Base-by-base conservation (phyloP, 2,329 filamentous ascomycete genomes). In the Rhytidhysteron rufulum region DNA sequence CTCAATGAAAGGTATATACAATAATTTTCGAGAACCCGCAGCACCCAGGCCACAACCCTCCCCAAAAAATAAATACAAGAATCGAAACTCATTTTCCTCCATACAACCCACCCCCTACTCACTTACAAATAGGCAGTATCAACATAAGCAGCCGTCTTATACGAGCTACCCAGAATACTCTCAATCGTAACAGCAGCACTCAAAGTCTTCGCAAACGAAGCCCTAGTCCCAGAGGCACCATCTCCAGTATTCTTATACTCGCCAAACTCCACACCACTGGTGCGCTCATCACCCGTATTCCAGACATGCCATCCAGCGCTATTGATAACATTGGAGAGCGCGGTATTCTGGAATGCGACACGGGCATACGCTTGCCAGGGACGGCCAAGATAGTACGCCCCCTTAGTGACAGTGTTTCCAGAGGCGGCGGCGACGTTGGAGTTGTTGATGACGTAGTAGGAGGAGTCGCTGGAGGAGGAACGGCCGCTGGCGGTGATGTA, bases 231-330 rank as follows among this genome's bases (percentile, higher is more conserved):
- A 15, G 62, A 58, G 2, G 79, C 68, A 2, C 82, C 81, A 22
- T 65, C 55, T 1, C 82, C 82, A 1, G 70, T 71, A 60, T 85
- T 85, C 16, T 50, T 62, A 53, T 75, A 83, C 67, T 85, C 82
- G 8, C 63, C 76, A 46, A 77, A 83, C 19, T 67, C 59, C 1
- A 83, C 74, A 31, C 77, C 63, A 24, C 66, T 68, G 1, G 76
- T 80, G 25, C 71, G 68, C n/a, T 68, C 55, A 31, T 73, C 65
- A 3, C 65, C 66, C 2, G 49, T 62, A 42, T 71, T 71, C 81
- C 81, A 85, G 20, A 66, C 54, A 2, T 51, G 57, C 80, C 82
- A 85, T 0, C 81, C 82, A 0, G 73, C 72, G 2, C 68, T 43
- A 50, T 83, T 82, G 51, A 85, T 72, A 16, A 83, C 77, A 18